Percentiles rank a stretch among this genome's conserved stretches.
Conservation (phyloP, 768 basidiomycete genomes). For the Tylopilus rubrobrunneus region DNA sequence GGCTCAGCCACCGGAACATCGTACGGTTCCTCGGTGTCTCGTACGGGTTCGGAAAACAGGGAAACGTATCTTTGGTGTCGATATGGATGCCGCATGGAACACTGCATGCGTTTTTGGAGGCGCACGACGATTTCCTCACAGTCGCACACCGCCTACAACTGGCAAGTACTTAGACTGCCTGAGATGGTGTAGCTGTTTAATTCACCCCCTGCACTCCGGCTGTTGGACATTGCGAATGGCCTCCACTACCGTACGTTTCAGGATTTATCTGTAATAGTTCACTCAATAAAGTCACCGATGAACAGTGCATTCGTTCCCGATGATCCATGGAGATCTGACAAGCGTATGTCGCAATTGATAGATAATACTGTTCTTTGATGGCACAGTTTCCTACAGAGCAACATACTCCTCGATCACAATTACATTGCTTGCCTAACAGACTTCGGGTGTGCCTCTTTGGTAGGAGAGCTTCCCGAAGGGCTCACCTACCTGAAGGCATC, state of each 20-base stretch:
- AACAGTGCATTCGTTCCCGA: slow-evolving; percentile 9
- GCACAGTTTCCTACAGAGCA: background rate
- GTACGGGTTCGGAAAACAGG: slow-evolving; percentile 4
- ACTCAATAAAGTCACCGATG: background rate
- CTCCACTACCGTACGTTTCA: slow-evolving; percentile 3
- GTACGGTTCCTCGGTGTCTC: slow-evolving; percentile 4
- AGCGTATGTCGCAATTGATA: background rate
- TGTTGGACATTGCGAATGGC: background rate
- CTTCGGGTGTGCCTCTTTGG: slow-evolving; percentile 8
- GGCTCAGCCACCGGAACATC: slow-evolving; percentile 1
- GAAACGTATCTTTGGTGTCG: slow-evolving; percentile 5
- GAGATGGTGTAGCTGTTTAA: background rate
- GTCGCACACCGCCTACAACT: slow-evolving; percentile 3
- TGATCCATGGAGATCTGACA: slow-evolving; percentile 7
- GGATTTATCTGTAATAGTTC: background rate
- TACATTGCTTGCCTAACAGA: slow-evolving; percentile 7
- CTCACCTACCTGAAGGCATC: background rate
- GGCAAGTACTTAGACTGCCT: background rate
- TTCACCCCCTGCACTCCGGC: too few relatives aligned
- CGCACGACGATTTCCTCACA: background rate
- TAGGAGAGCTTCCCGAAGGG: slow-evolving; percentile 4
- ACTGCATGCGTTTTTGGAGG: slow-evolving; percentile 1
- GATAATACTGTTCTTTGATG: too few relatives aligned
- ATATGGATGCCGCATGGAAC: slow-evolving; percentile 8
- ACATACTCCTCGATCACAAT: slow-evolving; percentile 9